A percentile compares a stretch with the other conserved stretches of the same genome.
phyloP scores from a whole-genome alignment of 2,329 filamentous ascomycete genomes.

The Hypoxylon sp. region DNA sequence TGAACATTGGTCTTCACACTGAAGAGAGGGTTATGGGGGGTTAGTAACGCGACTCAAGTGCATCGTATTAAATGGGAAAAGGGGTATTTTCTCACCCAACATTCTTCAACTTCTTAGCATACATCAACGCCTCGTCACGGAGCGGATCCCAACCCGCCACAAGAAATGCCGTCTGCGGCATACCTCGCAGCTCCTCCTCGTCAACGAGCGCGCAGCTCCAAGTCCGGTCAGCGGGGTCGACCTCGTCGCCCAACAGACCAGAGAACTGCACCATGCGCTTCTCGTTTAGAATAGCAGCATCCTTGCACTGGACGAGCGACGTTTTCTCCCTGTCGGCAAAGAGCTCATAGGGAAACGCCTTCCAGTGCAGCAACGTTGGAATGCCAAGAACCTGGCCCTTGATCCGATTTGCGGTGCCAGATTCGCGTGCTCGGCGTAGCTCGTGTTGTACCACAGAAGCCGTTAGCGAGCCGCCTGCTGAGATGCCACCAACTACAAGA shows the following conservation, averaged over 20 bases:
- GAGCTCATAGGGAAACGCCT: slow-evolving; percentile 52
- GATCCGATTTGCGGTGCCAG: slow-evolving; percentile 48
- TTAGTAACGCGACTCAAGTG: background rate
- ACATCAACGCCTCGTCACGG: slow-evolving; percentile 50
- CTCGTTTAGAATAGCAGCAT: slow-evolving; percentile 62
- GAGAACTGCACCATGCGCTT: slow-evolving; percentile 53
- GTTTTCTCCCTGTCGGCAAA: slow-evolving; percentile 57
- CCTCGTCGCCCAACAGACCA: slow-evolving; percentile 42
- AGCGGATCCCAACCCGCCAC: slow-evolving; percentile 51
- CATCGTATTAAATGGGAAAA: background rate
- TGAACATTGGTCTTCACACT: slow-evolving; percentile 52
- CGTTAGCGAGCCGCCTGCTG: slow-evolving; percentile 60
- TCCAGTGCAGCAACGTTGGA: slow-evolving; percentile 57
- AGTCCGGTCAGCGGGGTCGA: slow-evolving; percentile 43
- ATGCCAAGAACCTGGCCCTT: slow-evolving; percentile 64
- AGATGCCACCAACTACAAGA: slow-evolving; percentile 62
- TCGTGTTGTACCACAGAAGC: slow-evolving; percentile 57
- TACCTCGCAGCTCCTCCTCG: slow-evolving; percentile 47
- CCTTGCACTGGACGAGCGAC: slow-evolving; percentile 57
- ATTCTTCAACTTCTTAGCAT: slow-evolving; percentile 49
- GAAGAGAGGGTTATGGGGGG: background rate
- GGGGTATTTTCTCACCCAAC: slow-evolving; percentile 42
- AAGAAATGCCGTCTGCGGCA: slow-evolving; percentile 50
- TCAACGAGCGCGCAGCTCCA: slow-evolving; percentile 55
- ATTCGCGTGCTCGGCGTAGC: slow-evolving; percentile 52